Base-by-base conservation (phyloP, 2,329 filamentous ascomycete species). In the Fusarium sambucinum region DNA sequence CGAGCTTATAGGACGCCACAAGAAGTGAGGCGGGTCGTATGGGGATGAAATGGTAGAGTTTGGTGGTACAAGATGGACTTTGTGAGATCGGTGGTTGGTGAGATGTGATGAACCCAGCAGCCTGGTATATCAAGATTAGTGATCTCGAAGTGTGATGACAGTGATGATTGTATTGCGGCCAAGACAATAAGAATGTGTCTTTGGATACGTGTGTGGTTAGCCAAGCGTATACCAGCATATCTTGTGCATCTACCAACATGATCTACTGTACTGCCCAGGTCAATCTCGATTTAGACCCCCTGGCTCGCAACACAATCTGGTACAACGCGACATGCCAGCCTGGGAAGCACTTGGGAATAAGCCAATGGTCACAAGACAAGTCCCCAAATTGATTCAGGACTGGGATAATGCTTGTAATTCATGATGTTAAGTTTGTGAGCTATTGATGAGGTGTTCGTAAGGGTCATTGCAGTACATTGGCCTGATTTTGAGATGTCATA, bases 251-350 rank as follows among this genome's bases (percentile, higher is more conserved):
- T 47, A 27, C 41, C 35, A 37, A 42, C 58, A 55, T 47, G 64
- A 70, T 63, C 55, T 51, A 69, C n/a, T 32, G 45, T 58, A 21
- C 33, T 30, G 27, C 41, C 61, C 53, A 57, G 42, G 45, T 40
- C 29, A 16, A 72, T 72, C 59, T 66, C 64, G 69, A 73, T 74
- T 62, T 60, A 51, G 59, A 54, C 68, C 68, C 68, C 68, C 66
- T 68, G 70, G 51, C 45, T 40, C 59, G 71, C 45, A 55, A 63
- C 72, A 44, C 59, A 72, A 74, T 74, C 72, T 74, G 59, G 72
- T 74, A 29, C 55, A 45, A 74, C 70, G 17, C 35, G 54, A 50
- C 38, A 55, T 55, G 58, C 35, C 59, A 63, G 65, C 47, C 52
- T 64, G 45, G 65, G 69, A 42, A 48, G 45, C 32, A 57, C 50